Evolutionary conservation across 2,329 filamentous ascomycete species (phyloP), one percentile per base, ranked within the genome.

Genomic region (Ophiostoma ips): DNA sequence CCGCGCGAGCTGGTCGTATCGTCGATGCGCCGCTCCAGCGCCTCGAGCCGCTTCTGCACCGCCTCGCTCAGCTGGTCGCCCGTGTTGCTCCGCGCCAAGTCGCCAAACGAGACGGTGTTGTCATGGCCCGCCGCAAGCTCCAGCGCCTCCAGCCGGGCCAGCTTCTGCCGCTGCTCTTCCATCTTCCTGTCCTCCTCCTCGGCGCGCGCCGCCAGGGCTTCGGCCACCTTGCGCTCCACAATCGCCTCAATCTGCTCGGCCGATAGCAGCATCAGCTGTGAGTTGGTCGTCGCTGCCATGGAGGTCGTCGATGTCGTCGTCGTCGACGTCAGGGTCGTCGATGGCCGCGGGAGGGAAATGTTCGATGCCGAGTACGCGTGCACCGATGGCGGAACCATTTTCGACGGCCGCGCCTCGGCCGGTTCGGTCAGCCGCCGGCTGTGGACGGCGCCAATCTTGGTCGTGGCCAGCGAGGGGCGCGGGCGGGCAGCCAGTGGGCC

Each of bases 151-250:
- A 62, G 71, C 50, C 60, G 60, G 58, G 65, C 55, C 58, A 63
- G 55, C 48, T 50, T 60, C 55, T n/a, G 62, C 56, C 46, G 63
- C 55, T 40, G 59, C 52, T 66, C 61, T 57, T 66, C 55, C 56
- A 63, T 55, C 49, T 50, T 60, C 56, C 15, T 61, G 55, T 48
- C 63, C 55, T 46, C 59, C 66, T 15, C 72, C 66, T 38, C 82
- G 1, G 77, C 79, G 49, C 83, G 78, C n/a, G 83, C 81, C 0
- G 89, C 87, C 1, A 96, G 71, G 34, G 92, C 88, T 66, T 95
- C 88, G 53, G 84, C 83, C 1, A 96, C 86, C 60, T 94, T 94
- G 58, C 84, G 86, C 64, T 95, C 86, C 1, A 96, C 87, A 68
- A 95, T 81, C 36, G 88, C 86, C 63, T 95, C 89, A 53, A 96